Base-by-base conservation (phyloP, 306 rosid species). In the Quercus ilex region DNA sequence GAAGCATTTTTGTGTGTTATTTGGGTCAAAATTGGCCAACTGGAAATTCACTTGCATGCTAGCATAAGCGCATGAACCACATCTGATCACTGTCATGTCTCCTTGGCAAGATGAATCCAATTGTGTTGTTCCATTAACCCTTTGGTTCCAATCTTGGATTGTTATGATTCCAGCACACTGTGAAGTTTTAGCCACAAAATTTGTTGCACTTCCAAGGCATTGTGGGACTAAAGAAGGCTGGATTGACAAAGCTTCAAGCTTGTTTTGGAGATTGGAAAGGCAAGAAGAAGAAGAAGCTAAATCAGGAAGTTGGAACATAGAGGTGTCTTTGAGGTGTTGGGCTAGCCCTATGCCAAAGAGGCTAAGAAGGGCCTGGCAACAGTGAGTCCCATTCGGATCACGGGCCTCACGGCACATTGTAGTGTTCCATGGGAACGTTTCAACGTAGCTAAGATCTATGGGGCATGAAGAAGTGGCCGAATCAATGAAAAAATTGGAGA, bases 391-490 rank as follows among this genome's bases (percentile, higher is more conserved):
- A 25, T 74, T 30, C 2, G 88, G 85, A 20, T 26, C 28, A 26
- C 28, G 2, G 28, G 2, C 28, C 28, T 46, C 67, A 13, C 9
- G 77, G 78, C 98, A 93, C 2, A 76, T 11, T 33, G 98, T 79
- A 28, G 90, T 76, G 91, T 93, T 87, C 98, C 98, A 91, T 3
- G 97, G 95, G 63, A 89, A 71, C 74, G 91, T 86, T 5, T 76
- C 43, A 14, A 93, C 95, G 55, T 89, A 91, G 86, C 82, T 85
- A 49, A 93, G 90, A 80, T 93, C 93, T 1, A 93, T 73, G 56
- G 95, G 97, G 20, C 98, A 93, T 38, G 88, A 71, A 0, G 90
- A 73, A 33, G 84, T 5, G 3, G 77, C 15, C n/a, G 78, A 49
- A 26, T 4, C 30, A 26, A 60, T 53, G 17, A 33, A 43, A 68